Evolutionary conservation across 306 rosid species (phyloP), one percentile per base, ranked within the genome.

Genomic region (Senna tora): DNA sequence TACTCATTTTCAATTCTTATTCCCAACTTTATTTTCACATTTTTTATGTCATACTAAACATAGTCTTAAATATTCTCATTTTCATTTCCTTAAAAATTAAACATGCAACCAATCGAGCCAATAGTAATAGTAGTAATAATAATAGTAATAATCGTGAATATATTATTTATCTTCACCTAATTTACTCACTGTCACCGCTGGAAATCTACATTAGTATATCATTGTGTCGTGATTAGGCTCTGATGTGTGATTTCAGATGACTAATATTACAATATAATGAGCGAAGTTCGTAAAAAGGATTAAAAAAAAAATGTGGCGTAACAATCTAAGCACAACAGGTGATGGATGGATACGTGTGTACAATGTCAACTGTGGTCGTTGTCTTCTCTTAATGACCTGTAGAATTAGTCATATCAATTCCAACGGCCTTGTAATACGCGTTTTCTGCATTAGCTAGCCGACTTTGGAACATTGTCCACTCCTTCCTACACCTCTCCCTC

Each of bases 381-480:
- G 57, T 60, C 41, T 49, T 33, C 6, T 36, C 30, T 84, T 84
- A 86, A 67, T 83, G 80, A 76, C 81, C 22, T 15, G 86, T 76
- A 15, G 85, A 82, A 76, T 82, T 82, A 73, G 86, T 79, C 46
- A 80, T 49, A 75, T 82, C 89, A n/a, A 75, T 58, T 69, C 83
- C 96, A 21, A 81, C 61, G 7, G 87, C 84, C 67, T 84, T 86
- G 77, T 79, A 89, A 75, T 95, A 95, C 1, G 83, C 88, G 17
- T 71, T 84, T 76, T 95, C 99, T 32, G 99, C 97, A 53, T 65
- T 86, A n/a, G 93, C 68, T 54, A 95, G 32, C 34, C 99, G 88
- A 81, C 80, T 81, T 72, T 82, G 97, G 67, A 94, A 94, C 89
- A 94, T 93, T 3, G 98, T 84, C 98, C 98, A 93, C 82, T 93